Base-by-base conservation (phyloP, 768 basidiomycete genomes). In the Kwoniella bestiolae region DNA sequence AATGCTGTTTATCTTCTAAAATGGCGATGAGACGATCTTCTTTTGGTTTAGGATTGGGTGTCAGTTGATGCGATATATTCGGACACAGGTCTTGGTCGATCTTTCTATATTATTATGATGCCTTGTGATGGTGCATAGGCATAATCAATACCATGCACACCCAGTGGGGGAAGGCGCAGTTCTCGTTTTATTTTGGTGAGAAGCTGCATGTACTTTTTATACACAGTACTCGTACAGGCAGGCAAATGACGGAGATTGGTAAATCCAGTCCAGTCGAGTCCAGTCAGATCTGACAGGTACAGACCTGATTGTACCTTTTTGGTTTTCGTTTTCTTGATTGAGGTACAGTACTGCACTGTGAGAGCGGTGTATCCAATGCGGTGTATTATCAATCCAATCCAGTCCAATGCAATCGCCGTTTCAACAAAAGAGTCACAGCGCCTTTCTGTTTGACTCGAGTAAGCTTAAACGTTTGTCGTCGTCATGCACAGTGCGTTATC, bases 271-370 rank as follows among this genome's bases (percentile, higher is more conserved):
- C 5, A 41, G 12, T 41, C 11, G 35, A 47, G 45, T 47, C 18
- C 38, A 16, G 45, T 8, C 23, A 5, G 45, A 47, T 21, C 6
- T 11, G 45, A 21, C 6, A 47, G 21, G 21, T 25, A 21, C 29
- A 12, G 14, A 21, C n/a, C 23, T 51, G 50, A 51, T 51, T 51
- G 50, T 51, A 51, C 50, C 50, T 51, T 29, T 51, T 51, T 14
- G 14, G 50, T 21, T 21, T 51, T 51, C 21, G 26, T 51, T 9
- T 26, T 51, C 28, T 51, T 26, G 50, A 28, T 29, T 11, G 29
- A 32, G 50, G 50, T 3, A 51, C 12, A n/a, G n/a, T n/a, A n/a
- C n/a, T n/a, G n/a, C n/a, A n/a, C n/a, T n/a, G n/a, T 6, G 1
- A 51, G 50, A 51, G 50, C 50, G 50, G 50, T 51, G 50, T 51